phyloP scores from a whole-genome alignment of 306 rosid species.

The Glycyrrhiza uralensis region DNA sequence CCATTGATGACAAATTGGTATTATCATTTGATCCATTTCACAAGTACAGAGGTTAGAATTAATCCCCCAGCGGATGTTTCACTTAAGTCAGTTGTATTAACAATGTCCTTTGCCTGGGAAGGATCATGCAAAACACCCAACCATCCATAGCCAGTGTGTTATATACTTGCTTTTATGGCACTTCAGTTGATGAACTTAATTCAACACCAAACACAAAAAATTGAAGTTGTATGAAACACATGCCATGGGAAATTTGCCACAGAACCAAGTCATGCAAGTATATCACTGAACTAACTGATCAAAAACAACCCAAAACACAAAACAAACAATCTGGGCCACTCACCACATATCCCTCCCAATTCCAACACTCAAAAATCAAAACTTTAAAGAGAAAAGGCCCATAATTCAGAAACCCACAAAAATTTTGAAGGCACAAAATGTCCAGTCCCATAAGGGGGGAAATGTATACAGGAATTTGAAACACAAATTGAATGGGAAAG shows the following conservation, averaged over 20 bases:
- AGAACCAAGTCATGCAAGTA: neutral
- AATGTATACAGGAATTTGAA: neutral
- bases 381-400: neutral
- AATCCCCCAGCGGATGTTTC: neutral
- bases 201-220: constrained; percentile 11
- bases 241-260: neutral
- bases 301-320: neutral
- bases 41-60: neutral
- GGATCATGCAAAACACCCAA: constrained; percentile 14
- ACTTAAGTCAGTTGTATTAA: neutral
- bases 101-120: neutral
- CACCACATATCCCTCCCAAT: constrained; percentile 4
- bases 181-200: constrained; percentile 6
- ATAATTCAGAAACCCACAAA: constrained; percentile 5
- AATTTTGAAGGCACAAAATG: neutral
- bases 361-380: constrained; percentile 13
- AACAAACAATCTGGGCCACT: neutral
- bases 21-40: neutral
- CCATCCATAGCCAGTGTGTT: neutral
- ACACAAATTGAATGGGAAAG: neutral
- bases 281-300: constrained; percentile 10
- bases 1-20: neutral
- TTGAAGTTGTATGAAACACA: constrained; percentile 1
- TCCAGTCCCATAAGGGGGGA: neutral
- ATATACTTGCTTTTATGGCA: neutral